These are phyloP conservation scores for Hirsutella minnesotensis DNA, from an alignment of 2,329 filamentous ascomycete genomes.

Conservation along the genomic window DNA sequence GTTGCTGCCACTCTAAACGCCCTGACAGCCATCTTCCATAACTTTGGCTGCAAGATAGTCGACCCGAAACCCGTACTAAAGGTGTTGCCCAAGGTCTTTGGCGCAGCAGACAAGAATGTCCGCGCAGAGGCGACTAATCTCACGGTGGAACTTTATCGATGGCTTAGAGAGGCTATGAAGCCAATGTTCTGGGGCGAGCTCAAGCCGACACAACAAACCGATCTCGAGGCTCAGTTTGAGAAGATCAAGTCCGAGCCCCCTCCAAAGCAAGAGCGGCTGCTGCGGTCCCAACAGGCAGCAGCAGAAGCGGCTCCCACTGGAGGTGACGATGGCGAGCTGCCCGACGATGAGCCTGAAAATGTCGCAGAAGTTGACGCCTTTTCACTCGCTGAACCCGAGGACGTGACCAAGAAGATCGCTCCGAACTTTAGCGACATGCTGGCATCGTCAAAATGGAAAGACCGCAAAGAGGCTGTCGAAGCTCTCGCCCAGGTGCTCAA, in stretches of 20 bases:
- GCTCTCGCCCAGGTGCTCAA: slow-evolving; percentile 66
- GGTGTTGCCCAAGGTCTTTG: slow-evolving; percentile 77
- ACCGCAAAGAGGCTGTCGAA: slow-evolving; percentile 88
- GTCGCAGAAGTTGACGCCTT: slow-evolving; percentile 64
- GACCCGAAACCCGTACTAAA: slow-evolving; percentile 91
- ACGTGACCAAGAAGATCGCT: slow-evolving; percentile 72
- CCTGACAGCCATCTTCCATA: slow-evolving; percentile 76
- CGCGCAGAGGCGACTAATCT: slow-evolving; percentile 86
- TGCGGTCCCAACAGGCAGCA: slow-evolving; percentile 81
- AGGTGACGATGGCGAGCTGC: slow-evolving; percentile 46
- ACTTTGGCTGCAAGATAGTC: slow-evolving; percentile 86
- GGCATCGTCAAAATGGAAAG: slow-evolving; percentile 93
- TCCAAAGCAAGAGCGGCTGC: slow-evolving; percentile 81
- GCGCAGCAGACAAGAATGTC: slow-evolving; percentile 96
- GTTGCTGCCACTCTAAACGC: slow-evolving; percentile 61
- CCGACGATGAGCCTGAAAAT: slow-evolving; percentile 36
- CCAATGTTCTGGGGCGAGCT: slow-evolving; percentile 93
- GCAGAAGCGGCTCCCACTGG: slow-evolving; percentile 56
- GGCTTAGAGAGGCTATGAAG: slow-evolving; percentile 96
- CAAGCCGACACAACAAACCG: slow-evolving; percentile 89
- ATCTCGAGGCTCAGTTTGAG: slow-evolving; percentile 89
- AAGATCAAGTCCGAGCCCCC: slow-evolving; percentile 77
- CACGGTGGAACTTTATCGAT: slow-evolving; percentile 89
- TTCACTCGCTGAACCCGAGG: slow-evolving; percentile 75
- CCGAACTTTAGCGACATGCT: slow-evolving; percentile 73